phyloP scores from a whole-genome alignment of 805 yeast species.

The Cyberlindnera mycetangii region DNA sequence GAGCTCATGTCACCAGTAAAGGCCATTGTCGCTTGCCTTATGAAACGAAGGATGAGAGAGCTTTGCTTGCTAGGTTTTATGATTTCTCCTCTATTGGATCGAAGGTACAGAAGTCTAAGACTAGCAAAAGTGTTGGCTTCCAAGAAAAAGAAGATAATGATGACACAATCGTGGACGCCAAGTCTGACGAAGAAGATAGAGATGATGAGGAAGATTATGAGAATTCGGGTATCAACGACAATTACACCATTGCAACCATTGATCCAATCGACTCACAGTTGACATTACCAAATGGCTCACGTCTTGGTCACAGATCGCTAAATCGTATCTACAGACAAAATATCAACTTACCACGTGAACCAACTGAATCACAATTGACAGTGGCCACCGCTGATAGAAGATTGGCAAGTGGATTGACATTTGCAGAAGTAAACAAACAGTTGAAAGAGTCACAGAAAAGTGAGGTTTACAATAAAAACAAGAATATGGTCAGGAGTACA shows the following conservation, averaged over 20 bases:
- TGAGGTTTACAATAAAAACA: slow-evolving; percentile 44
- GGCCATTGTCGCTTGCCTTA: slow-evolving; percentile 89
- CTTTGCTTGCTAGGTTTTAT: slow-evolving; percentile 75
- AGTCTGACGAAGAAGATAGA: slow-evolving; percentile 1
- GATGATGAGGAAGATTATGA: slow-evolving; percentile 21
- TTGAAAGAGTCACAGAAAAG: slow-evolving; percentile 41
- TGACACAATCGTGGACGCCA: not conserved
- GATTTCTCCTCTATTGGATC: slow-evolving; percentile 66
- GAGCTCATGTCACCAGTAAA: slow-evolving; percentile 84
- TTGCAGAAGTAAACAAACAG: slow-evolving; percentile 53
- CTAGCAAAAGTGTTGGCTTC: slow-evolving; percentile 31
- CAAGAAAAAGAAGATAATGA: slow-evolving; percentile 27
- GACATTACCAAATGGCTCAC: slow-evolving; percentile 71
- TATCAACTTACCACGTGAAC: slow-evolving; percentile 40
- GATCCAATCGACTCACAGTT: slow-evolving; percentile 61
- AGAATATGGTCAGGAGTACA: slow-evolving; percentile 47
- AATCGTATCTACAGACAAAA: slow-evolving; percentile 71
- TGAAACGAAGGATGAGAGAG: slow-evolving; percentile 74
- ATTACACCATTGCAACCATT: slow-evolving; percentile 37
- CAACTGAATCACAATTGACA: slow-evolving; percentile 66
- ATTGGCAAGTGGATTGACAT: slow-evolving; percentile 53
- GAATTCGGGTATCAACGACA: slow-evolving; percentile 31
- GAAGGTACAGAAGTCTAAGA: slow-evolving; percentile 28
- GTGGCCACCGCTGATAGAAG: slow-evolving; percentile 75
- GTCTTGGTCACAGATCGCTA: slow-evolving; percentile 78